Percentiles rank a stretch among this genome's conserved stretches.
Conservation (phyloP, 2,329 filamentous ascomycete genomes). For the Gliomastix tumulicola region DNA sequence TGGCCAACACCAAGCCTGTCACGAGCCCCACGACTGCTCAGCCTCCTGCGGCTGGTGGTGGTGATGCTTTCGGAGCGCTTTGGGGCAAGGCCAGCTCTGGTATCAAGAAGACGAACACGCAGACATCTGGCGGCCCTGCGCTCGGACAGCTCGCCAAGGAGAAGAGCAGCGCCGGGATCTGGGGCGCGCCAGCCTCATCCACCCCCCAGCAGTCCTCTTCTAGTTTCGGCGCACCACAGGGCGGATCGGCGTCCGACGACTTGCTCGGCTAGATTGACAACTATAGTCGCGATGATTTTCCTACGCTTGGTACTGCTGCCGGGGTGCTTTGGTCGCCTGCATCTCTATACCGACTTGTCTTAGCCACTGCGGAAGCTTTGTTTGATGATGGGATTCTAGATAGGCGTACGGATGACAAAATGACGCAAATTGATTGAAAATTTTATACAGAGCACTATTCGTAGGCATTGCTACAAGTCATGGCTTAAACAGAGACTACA, state of each 20-base stretch:
- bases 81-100: conserved; percentile 71
- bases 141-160: conserved; percentile 96
- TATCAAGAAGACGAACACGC: conserved; percentile 64
- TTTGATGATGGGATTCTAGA: conserved; percentile 26
- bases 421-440: no score
- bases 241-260: conserved; percentile 36
- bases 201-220: no score
- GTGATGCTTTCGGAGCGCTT: conserved; percentile 84
- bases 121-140: conserved; percentile 57
- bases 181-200: conserved; percentile 62
- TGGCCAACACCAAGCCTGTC: conserved; percentile 41
- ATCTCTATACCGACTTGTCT: no score
- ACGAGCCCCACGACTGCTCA: conserved; percentile 49
- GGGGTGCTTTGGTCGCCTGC: no score
- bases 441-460: no score
- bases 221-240: conserved; percentile 18
- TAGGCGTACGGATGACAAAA: conserved; percentile 35
- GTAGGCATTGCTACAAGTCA: not conserved
- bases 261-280: conserved; percentile 42
- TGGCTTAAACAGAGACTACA: not conserved
- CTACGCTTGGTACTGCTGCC: no score
- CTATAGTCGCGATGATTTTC: no score
- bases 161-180: conserved; percentile 90
- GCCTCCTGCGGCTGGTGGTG: conserved; percentile 50
- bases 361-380: no score